Evolutionary conservation across 768 basidiomycete species (phyloP).

Genomic region (Xerocomellus chrysenteron): DNA sequence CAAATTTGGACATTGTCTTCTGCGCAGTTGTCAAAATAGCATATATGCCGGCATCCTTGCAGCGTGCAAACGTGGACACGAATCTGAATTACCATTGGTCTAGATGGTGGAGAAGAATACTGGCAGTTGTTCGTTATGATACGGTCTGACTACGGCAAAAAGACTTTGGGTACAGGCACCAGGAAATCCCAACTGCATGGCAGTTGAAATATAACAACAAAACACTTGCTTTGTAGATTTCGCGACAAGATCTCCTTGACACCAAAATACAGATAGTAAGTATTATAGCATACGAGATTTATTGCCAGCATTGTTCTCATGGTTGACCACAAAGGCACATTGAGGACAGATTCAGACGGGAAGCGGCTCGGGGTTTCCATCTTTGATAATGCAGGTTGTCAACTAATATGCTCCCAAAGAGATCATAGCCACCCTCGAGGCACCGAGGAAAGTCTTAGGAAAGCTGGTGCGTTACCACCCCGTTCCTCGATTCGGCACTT

Average conservation of each 20-base stretch:
- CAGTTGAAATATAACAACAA: background rate
- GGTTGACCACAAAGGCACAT: background rate
- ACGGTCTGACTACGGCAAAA: background rate
- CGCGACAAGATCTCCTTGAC: background rate
- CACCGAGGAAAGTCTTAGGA: no score
- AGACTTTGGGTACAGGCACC: no score
- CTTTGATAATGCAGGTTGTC: background rate
- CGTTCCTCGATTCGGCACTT: background rate
- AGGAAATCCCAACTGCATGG: background rate
- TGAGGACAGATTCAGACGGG: background rate
- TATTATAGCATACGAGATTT: no score
- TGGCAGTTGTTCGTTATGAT: background rate
- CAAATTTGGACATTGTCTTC: conserved; percentile 12
- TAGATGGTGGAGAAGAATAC: background rate
- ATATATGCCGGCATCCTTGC: no score
- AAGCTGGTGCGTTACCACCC: no score
- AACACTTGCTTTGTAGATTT: no score
- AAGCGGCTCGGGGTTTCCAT: background rate
- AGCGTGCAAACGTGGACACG: background rate
- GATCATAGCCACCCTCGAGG: no score
- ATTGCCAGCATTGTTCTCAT: no score
- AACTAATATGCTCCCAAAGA: background rate
- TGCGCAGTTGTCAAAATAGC: background rate
- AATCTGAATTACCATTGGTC: background rate
- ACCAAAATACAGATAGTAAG: no score